Evolutionary conservation across 2,329 filamentous ascomycete species (phyloP).

Genomic region (Microascus cirrosus): DNA sequence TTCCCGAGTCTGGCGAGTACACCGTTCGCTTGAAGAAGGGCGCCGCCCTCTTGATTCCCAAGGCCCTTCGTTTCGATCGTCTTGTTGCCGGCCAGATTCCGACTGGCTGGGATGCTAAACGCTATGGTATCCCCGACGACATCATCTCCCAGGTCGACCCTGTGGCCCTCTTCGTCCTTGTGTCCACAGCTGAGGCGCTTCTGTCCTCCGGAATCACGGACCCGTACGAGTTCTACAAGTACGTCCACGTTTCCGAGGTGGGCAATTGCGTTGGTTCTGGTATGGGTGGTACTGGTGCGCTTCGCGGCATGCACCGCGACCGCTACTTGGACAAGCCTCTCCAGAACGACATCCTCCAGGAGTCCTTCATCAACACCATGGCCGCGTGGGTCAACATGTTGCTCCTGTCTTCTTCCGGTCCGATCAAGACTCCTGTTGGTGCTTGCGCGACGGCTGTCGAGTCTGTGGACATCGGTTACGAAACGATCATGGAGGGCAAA

Average conservation of each 20-base stretch:
- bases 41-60: constrained; percentile 87
- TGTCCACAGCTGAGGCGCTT: constrained; percentile 85
- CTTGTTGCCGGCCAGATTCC: constrained; percentile 95
- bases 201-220: constrained; percentile 93
- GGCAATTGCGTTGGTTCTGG: constrained; percentile 98
- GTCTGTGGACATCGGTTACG: constrained; percentile 93
- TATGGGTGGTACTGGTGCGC: constrained; percentile 87
- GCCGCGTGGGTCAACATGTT: constrained; percentile 99
- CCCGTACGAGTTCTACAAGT: constrained; percentile 99
- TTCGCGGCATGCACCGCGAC: constrained; percentile 97
- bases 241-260: constrained; percentile 94
- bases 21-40: constrained; percentile 93
- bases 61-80: constrained; percentile 92
- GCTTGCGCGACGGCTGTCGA: constrained; percentile 96
- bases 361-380: constrained; percentile 99
- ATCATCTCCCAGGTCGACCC: constrained; percentile 97
- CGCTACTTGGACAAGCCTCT: constrained; percentile 93
- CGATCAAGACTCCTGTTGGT: constrained; percentile 97
- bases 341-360: constrained; percentile 97
- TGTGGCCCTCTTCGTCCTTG: constrained; percentile 88
- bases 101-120: constrained; percentile 93
- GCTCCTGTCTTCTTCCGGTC: constrained; percentile 88
- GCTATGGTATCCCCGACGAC: constrained; percentile 92
- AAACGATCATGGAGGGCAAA: constrained; percentile 98
- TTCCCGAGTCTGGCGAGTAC: constrained; percentile 86